Evolutionary conservation across 2,329 filamentous ascomycete species (phyloP).

Genomic region (Botrytis fabae): DNA sequence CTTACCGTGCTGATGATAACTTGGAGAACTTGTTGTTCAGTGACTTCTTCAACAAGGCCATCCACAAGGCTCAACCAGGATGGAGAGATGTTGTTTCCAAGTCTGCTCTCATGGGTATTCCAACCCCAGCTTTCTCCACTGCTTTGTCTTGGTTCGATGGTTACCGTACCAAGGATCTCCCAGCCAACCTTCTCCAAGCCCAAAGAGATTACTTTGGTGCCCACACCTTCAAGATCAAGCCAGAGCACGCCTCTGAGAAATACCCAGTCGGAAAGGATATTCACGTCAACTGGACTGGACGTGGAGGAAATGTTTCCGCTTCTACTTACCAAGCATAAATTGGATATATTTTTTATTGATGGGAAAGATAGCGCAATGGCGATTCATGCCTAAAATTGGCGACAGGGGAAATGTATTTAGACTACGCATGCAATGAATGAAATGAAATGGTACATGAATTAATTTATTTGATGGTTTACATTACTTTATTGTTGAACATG

Average conservation of each 20-base stretch:
- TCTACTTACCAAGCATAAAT: conserved; percentile 93
- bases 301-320: conserved; percentile 94
- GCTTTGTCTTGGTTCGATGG: conserved; percentile 98
- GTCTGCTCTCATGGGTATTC: conserved; percentile 90
- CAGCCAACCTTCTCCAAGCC: conserved; percentile 96
- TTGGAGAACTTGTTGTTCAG: conserved; percentile 98
- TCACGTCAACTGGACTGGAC: conserved; percentile 99
- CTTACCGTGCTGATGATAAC: conserved; percentile 91
- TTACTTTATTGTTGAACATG: neutral
- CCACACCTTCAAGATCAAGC: conserved; percentile 88
- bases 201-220: conserved; percentile 99
- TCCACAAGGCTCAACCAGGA: conserved; percentile 90
- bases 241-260: conserved; percentile 71
- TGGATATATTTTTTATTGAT: conserved; percentile 8
- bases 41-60: conserved; percentile 99
- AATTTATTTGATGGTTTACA: neutral
- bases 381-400: conserved; percentile 13
- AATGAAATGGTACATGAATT: conserved; percentile 13
- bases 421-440: conserved; percentile 19
- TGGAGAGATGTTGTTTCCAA: conserved; percentile 92
- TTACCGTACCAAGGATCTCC: conserved; percentile 94
- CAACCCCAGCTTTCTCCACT: conserved; percentile 93
- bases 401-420: conserved; percentile 22
- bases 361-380: neutral
- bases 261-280: conserved; percentile 85